Percentiles rank a stretch among this genome's conserved stretches.
phyloP scores from a whole-genome alignment of 2,329 filamentous ascomycete genomes.

The Arthrobotrys sinensis region DNA sequence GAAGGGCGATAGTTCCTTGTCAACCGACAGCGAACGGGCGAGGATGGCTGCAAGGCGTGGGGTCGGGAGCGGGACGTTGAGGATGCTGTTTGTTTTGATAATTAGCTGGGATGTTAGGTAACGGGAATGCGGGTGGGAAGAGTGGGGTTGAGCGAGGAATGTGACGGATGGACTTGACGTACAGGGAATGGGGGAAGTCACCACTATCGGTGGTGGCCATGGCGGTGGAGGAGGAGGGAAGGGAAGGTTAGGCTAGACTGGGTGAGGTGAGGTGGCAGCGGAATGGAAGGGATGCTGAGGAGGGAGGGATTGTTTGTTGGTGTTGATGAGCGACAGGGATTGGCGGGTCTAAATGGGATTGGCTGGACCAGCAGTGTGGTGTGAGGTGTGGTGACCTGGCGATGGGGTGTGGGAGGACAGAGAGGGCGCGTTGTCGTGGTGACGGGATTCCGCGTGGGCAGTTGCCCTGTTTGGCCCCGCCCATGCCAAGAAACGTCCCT shows the following conservation, averaged over 20 bases:
- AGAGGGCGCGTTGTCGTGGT: conserved; percentile 33
- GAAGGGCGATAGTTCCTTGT: conserved; percentile 87
- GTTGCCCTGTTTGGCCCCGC: conserved; percentile 19
- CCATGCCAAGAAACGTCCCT: conserved; percentile 29
- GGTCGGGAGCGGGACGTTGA: conserved; percentile 87
- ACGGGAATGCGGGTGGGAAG: conserved; percentile 26
- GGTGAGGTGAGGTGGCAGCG: conserved; percentile 36
- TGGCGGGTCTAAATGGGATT: neutral
- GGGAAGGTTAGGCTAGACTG: too few species aligned
- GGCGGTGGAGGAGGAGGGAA: too few species aligned
- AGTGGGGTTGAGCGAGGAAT: conserved; percentile 33
- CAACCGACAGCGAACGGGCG: conserved; percentile 78
- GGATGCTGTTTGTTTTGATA: conserved; percentile 71
- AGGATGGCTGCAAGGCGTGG: conserved; percentile 81
- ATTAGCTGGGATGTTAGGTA: conserved; percentile 7
- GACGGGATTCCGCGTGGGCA: conserved; percentile 20
- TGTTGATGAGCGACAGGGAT: too few species aligned
- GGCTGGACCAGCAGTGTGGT: neutral
- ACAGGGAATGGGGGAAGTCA: conserved; percentile 56
- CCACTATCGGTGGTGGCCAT: conserved; percentile 27
- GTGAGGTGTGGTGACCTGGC: conserved; percentile 16
- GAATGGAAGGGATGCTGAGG: conserved; percentile 19
- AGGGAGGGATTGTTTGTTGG: neutral
- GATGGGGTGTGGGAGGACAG: conserved; percentile 5
- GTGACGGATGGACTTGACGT: conserved; percentile 35